Conservation (phyloP, 306 rosid genomes). For the Prunus padus region DNA sequence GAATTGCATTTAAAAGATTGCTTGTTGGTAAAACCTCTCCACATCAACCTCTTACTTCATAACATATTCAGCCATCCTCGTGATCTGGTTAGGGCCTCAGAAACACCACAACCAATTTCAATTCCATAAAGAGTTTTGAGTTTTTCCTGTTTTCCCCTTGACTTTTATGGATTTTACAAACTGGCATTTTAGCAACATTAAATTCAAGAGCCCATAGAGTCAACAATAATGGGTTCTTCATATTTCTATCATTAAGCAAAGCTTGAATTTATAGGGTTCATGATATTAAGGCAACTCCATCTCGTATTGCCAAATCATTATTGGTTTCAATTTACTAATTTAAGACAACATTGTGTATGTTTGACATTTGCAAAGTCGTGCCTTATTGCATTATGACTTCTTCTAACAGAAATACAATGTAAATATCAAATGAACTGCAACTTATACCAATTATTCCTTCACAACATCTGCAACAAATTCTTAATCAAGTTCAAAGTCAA, state of each 20-base stretch:
- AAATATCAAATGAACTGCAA: background rate
- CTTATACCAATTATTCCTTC: background rate
- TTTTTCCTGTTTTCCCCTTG: background rate
- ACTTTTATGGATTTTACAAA: background rate
- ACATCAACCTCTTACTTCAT: background rate
- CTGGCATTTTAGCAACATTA: background rate
- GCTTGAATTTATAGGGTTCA: background rate
- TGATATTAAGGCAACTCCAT: background rate
- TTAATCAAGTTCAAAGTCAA: background rate
- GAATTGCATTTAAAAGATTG: background rate
- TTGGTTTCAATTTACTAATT: background rate
- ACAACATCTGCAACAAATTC: background rate
- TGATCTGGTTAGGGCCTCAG: background rate
- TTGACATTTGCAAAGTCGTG: background rate
- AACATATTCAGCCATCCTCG: background rate
- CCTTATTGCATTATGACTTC: background rate
- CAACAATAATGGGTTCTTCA: background rate
- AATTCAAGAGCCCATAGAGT: background rate
- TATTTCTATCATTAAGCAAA: background rate
- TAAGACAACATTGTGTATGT: background rate
- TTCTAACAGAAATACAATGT: background rate
- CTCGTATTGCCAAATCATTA: background rate
- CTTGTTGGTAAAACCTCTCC: background rate
- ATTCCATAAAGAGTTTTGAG: background rate
- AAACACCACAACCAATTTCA: background rate